Evolutionary conservation across 1,139 yeast species (phyloP).

Genomic region (Candida mesenterica): DNA sequence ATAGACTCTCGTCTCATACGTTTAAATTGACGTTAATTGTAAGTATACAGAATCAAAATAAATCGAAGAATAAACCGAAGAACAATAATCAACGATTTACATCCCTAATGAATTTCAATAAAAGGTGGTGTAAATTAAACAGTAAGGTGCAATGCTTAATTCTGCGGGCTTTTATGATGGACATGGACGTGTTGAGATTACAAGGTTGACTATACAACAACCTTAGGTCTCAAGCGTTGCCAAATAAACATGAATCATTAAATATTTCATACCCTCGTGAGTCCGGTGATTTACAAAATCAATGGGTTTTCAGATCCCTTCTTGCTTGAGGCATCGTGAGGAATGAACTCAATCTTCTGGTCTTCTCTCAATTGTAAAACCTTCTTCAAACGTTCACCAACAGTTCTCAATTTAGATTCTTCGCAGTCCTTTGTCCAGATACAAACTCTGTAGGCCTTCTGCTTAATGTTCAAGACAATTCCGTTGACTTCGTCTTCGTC

Average conservation of each 20-base stretch:
- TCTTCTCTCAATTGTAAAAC: slow-evolving; percentile 66
- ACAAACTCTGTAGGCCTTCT: slow-evolving; percentile 79
- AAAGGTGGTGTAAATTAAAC: not conserved
- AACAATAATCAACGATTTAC: slow-evolving; percentile 5
- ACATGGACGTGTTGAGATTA: too few relatives aligned
- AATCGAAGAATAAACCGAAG: slow-evolving; percentile 6
- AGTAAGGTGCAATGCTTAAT: not conserved
- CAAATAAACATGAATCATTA: too few relatives aligned
- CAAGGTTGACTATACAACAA: too few relatives aligned
- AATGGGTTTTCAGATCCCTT: slow-evolving; percentile 45
- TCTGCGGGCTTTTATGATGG: too few relatives aligned
- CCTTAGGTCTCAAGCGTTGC: too few relatives aligned
- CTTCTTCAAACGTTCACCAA: slow-evolving; percentile 85
- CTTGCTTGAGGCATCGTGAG: slow-evolving; percentile 56
- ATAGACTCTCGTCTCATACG: not conserved
- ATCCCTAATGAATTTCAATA: slow-evolving; percentile 3
- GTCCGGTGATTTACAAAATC: slow-evolving; percentile 38
- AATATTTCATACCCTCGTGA: too few relatives aligned
- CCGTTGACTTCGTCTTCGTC: slow-evolving; percentile 93
- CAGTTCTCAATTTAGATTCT: slow-evolving; percentile 57
- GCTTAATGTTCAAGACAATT: slow-evolving; percentile 86
- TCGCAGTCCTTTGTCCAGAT: slow-evolving; percentile 90
- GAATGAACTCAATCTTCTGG: slow-evolving; percentile 72
- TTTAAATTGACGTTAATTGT: slow-evolving; percentile 17
- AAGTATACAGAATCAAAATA: slow-evolving; percentile 17